A percentile compares a stretch with the other conserved stretches of the same genome.
phyloP scores from a whole-genome alignment of 1,284 basidiomycete species.

The Blastosporella zonata region DNA sequence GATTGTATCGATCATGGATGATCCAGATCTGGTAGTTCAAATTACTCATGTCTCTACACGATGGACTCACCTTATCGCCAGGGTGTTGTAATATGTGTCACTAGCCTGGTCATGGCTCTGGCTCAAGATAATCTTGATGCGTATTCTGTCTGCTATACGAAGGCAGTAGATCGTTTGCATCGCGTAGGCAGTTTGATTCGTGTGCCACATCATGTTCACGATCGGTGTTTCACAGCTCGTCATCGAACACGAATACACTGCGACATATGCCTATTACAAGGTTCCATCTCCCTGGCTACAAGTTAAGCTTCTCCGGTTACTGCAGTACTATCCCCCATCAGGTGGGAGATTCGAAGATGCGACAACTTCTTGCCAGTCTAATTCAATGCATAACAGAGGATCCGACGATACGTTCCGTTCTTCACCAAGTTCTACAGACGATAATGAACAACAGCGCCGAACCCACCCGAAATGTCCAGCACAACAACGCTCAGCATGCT shows the following conservation, averaged over 20 bases:
- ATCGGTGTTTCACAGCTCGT: constrained; percentile 59
- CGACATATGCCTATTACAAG: constrained; percentile 95
- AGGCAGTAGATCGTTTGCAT: constrained; percentile 87
- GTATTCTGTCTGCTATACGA: constrained; percentile 89
- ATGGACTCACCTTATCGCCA: constrained; percentile 30
- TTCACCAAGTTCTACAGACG: constrained; percentile 85
- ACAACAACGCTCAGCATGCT: constrained; percentile 98
- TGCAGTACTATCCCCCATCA: constrained; percentile 95
- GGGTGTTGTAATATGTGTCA: constrained; percentile 94
- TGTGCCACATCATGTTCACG: not conserved
- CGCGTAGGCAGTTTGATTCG: constrained; percentile 51
- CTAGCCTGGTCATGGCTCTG: constrained; percentile 91
- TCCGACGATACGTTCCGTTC: constrained; percentile 68
- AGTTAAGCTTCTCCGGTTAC: constrained; percentile 88
- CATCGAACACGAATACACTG: constrained; percentile 85
- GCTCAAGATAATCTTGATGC: constrained; percentile 93
- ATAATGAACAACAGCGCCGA: constrained; percentile 94
- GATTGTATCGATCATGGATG: constrained; percentile 94
- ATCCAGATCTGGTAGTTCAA: constrained; percentile 74
- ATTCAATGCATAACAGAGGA: constrained; percentile 59
- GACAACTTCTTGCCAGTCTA: not conserved
- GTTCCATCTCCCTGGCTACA: constrained; percentile 98
- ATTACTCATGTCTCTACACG: constrained; percentile 1
- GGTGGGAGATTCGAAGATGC: constrained; percentile 45
- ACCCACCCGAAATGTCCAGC: constrained; percentile 92